Evolutionary conservation across 148 eudicot species (phyloP).

Genomic region (Vaccinium darrowii): DNA sequence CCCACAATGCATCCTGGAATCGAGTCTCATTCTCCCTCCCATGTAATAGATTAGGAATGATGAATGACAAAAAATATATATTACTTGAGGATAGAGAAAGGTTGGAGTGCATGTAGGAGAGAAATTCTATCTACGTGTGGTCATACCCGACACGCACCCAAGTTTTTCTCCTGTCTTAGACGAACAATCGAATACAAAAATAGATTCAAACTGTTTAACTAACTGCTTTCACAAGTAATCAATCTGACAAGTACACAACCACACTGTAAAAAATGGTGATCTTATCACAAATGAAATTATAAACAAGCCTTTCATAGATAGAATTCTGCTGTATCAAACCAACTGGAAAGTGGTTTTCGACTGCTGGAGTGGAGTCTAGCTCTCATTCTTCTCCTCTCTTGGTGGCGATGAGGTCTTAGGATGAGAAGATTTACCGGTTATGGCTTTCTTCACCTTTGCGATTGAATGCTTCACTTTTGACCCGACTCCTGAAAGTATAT

Average conservation of each 20-base stretch:
- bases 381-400: slow-evolving; percentile 26
- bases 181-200: background rate
- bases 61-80: too few relatives aligned
- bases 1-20: too few relatives aligned
- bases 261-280: slow-evolving; percentile 3
- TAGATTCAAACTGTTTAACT: background rate
- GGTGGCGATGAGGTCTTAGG: slow-evolving; percentile 43
- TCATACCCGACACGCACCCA: too few relatives aligned
- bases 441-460: slow-evolving; percentile 73
- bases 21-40: too few relatives aligned
- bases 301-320: background rate
- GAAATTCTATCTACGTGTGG: too few relatives aligned
- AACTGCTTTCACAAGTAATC: background rate
- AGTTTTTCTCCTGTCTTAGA: background rate
- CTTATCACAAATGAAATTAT: background rate
- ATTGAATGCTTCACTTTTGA: slow-evolving; percentile 75
- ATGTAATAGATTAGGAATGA: too few relatives aligned
- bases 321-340: background rate
- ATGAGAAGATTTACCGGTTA: slow-evolving; percentile 58
- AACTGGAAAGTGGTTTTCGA: background rate
- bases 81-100: too few relatives aligned
- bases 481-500: slow-evolving; percentile 64
- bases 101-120: too few relatives aligned
- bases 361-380: background rate
- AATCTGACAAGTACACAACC: slow-evolving; percentile 12